A percentile compares a stretch with the other conserved stretches of the same genome.
phyloP scores from a whole-genome alignment of 2,329 filamentous ascomycete genomes.

The Anisogramma anomala region DNA sequence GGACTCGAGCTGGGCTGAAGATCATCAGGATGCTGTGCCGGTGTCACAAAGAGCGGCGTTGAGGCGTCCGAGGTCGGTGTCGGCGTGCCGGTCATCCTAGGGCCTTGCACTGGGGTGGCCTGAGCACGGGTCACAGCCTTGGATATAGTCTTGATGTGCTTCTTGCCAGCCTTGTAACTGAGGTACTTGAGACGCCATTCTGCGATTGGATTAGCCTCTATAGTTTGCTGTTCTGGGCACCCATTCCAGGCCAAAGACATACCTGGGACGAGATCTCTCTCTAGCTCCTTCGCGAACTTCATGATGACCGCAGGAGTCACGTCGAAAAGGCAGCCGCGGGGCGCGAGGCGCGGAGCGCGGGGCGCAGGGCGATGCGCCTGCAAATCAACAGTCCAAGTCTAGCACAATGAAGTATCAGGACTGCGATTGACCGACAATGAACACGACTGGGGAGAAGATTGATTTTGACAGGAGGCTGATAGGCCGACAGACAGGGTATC shows the following conservation, averaged over 20 bases:
- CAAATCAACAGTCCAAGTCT: no score
- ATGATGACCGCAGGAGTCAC: constrained; percentile 30
- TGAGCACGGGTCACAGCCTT: constrained; percentile 57
- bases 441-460: no score
- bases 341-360: no score
- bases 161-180: constrained; percentile 92
- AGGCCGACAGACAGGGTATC: no score
- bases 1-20: constrained; percentile 15
- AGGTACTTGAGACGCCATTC: constrained; percentile 93
- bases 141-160: constrained; percentile 74
- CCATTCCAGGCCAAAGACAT: constrained; percentile 6
- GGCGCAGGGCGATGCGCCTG: no score
- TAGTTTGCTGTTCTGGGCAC: background rate
- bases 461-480: no score
- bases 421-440: no score
- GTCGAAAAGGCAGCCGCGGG: no score
- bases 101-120: constrained; percentile 32
- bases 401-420: no score
- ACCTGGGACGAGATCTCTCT: constrained; percentile 78
- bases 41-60: constrained; percentile 16
- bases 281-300: constrained; percentile 68
- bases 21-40: constrained; percentile 20
- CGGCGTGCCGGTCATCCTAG: constrained; percentile 22
- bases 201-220: constrained; percentile 20
- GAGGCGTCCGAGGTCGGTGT: constrained; percentile 20